phyloP scores from a whole-genome alignment of 2,329 filamentous ascomycete species.

The Arachnopeziza araneosa region DNA sequence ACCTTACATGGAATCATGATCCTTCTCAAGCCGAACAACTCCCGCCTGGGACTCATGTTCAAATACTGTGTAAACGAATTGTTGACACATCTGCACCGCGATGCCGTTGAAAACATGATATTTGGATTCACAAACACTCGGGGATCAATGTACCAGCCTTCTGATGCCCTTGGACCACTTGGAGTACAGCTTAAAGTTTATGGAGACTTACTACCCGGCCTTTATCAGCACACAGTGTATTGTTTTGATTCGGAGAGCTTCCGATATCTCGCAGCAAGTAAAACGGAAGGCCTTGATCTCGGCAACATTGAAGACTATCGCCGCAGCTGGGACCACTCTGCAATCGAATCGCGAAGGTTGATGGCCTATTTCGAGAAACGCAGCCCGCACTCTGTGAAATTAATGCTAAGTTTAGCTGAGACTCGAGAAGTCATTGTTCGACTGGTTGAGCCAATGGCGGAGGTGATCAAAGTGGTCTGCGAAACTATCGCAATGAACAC shows the following conservation, averaged over 20 bases:
- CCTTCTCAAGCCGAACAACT: constrained; percentile 36
- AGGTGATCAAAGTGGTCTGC: no score
- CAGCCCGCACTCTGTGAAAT: no score
- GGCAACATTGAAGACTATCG: constrained; percentile 31
- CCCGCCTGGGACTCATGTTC: constrained; percentile 35
- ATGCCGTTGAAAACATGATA: constrained; percentile 36
- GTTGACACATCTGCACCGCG: constrained; percentile 35
- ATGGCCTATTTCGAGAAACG: no score
- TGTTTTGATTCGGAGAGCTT: constrained; percentile 42
- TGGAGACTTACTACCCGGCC: constrained; percentile 28
- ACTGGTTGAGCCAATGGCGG: no score
- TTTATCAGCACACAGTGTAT: constrained; percentile 31
- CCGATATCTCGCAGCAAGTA: constrained; percentile 36
- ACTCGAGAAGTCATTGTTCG: no score
- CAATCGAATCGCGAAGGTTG: constrained; percentile 32
- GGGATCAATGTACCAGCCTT: constrained; percentile 36
- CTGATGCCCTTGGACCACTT: constrained; percentile 35
- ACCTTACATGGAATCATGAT: constrained; percentile 38
- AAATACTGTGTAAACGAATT: constrained; percentile 38
- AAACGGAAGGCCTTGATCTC: constrained; percentile 30
- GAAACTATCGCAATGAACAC: no score
- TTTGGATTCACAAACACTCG: constrained; percentile 41
- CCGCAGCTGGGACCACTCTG: constrained; percentile 35
- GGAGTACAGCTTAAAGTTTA: constrained; percentile 23
- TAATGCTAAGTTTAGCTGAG: no score